Evolutionary conservation across 441 rosid genomes (phyloP), one percentile per base, ranked within the genome.

Genomic region (Hura crepitans): DNA sequence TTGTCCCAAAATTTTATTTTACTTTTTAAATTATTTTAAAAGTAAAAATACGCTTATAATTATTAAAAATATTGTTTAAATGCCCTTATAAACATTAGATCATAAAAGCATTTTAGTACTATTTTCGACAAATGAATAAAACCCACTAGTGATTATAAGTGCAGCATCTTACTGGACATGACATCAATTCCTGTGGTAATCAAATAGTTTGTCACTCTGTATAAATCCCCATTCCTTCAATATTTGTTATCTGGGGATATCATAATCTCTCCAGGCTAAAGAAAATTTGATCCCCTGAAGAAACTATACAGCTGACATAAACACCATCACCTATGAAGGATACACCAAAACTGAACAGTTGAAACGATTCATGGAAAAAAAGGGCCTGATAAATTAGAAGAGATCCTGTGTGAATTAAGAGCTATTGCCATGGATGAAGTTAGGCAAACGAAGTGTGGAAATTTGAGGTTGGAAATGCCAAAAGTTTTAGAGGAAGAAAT

Each of bases 391-490:
- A 69, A 30, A 46, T 35, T n/a, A 60, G 42, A 27, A 37, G 45
- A 31, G n/a, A 31, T 18, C 65, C 43, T 23, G 33, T 46, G 67
- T 47, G n/a, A n/a, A n/a, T n/a, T 49, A 46, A 23, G 28, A 58
- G 9, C 56, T 20, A 28, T 7, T 25, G 42, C 30, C 5, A 9
- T 11, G 23, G 35, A 17, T 27, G 64, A 15, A 56, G 37, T 22
- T 68, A 14, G 25, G 72, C 55, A 43, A 57, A 69, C 64, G 28
- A 57, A 69, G 45, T 15, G 20, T n/a, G n/a, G 58, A 57, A 42
- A 67, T 43, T 69, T 45, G 66, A 15, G 35, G 3, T 37, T 35
- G 31, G 43, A 12, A 68, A 17, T 23, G 23, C 17, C 23, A 15
- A 23, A 68, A 42, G 37, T 37, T 66, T 39, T n/a, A n/a, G 15